A percentile compares a stretch with the other conserved stretches of the same genome.
phyloP scores from a whole-genome alignment of 805 yeast species.

The Tetrapisispora fleetii region DNA sequence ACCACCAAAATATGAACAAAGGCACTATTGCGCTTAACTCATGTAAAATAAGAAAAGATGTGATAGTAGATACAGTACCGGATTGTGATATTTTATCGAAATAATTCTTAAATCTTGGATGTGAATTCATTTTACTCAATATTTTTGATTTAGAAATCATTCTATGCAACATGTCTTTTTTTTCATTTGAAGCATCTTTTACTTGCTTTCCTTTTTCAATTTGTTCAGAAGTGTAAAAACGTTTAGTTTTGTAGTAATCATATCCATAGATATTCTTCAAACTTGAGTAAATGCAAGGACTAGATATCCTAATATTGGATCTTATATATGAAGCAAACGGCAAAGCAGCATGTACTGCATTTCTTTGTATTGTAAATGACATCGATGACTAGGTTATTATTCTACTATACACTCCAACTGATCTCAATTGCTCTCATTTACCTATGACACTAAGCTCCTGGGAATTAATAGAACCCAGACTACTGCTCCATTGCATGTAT shows the following conservation, averaged over 20 bases:
- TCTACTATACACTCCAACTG: too few species aligned
- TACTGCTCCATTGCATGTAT: too few species aligned
- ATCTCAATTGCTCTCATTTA: too few species aligned
- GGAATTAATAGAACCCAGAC: too few species aligned
- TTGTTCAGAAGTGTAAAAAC: not conserved
- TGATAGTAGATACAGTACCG: constrained; percentile 30
- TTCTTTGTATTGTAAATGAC: not conserved
- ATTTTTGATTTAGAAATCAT: constrained; percentile 20
- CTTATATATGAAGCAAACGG: not conserved
- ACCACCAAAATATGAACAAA: constrained; percentile 56
- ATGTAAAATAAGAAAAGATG: constrained; percentile 59
- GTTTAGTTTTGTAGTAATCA: not conserved
- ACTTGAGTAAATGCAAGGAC: not conserved
- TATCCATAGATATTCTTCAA: not conserved
- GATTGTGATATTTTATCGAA: constrained; percentile 22
- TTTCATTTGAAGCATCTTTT: not conserved
- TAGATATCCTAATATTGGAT: too few species aligned
- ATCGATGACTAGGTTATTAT: not conserved
- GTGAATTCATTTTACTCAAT: constrained; percentile 17
- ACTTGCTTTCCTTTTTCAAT: not conserved
- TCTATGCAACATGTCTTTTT: constrained; percentile 14
- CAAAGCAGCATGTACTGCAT: not conserved
- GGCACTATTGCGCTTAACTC: constrained; percentile 71
- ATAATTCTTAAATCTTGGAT: constrained; percentile 21
- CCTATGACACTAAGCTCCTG: too few species aligned